These are phyloP conservation scores for Raffaelea ambrosiae DNA, from an alignment of 2,329 filamentous ascomycete species.

Conservation along the genomic window DNA sequence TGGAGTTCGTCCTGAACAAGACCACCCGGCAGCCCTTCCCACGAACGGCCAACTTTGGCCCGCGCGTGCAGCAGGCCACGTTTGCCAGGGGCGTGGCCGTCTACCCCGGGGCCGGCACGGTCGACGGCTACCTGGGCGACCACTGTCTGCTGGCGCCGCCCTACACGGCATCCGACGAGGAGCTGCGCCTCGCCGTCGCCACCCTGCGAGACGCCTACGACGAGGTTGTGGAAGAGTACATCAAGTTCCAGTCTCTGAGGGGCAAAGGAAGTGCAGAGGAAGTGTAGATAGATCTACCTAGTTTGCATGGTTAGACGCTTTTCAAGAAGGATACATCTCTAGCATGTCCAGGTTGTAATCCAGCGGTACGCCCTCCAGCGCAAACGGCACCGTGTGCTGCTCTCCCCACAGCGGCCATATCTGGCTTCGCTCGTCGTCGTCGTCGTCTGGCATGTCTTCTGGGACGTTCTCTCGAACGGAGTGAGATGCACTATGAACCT, in stretches of 20 bases:
- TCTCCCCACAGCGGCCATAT: too few relatives aligned
- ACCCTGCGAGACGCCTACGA: not conserved
- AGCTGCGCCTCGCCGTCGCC: not conserved
- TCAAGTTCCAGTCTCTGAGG: not conserved
- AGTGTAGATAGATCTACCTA: too few relatives aligned
- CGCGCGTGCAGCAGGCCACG: conserved; percentile 21
- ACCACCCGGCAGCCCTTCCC: conserved; percentile 22
- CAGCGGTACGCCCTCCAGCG: conserved; percentile 3
- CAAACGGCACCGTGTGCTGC: conserved; percentile 6
- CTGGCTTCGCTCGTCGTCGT: too few relatives aligned
- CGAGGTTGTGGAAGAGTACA: not conserved
- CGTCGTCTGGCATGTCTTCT: too few relatives aligned
- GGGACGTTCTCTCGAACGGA: not conserved
- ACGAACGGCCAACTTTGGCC: conserved; percentile 17
- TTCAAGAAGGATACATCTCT: not conserved
- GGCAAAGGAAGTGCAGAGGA: too few relatives aligned
- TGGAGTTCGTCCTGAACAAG: conserved; percentile 29
- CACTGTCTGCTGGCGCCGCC: conserved; percentile 62
- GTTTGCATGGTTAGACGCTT: too few relatives aligned
- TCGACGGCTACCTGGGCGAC: conserved; percentile 53
- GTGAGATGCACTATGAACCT: not conserved
- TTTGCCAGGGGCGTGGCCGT: conserved; percentile 28
- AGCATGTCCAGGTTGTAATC: conserved; percentile 4
- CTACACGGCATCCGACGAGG: conserved; percentile 35
- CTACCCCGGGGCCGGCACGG: conserved; percentile 55